Percentiles rank a stretch among this genome's conserved stretches.
These are phyloP conservation scores for Candida odintsovae DNA, from an alignment of 805 yeast species.

Conservation along the genomic window DNA sequence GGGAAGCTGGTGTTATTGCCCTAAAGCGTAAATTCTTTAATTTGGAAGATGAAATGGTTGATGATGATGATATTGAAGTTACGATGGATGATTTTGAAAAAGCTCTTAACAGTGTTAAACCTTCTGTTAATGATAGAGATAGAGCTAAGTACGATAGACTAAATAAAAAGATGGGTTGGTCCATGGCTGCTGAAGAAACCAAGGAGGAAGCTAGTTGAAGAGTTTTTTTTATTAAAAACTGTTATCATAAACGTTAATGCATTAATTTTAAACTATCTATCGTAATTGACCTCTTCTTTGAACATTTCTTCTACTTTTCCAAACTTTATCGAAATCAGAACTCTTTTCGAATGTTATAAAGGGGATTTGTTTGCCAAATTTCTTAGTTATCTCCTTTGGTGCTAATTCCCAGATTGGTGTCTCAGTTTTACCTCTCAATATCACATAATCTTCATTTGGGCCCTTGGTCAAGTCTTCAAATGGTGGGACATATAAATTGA, in stretches of 20 bases:
- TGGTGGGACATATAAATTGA: constrained; percentile 56
- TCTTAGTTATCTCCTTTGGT: constrained; percentile 17
- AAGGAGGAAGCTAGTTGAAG: background rate
- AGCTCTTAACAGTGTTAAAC: constrained; percentile 74
- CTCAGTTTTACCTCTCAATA: constrained; percentile 61
- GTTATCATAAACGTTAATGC: background rate
- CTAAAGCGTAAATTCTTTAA: constrained; percentile 67
- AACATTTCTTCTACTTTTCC: constrained; percentile 54
- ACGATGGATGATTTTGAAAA: constrained; percentile 57
- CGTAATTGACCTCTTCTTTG: constrained; percentile 36
- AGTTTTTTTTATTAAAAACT: no score
- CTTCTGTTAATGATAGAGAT: constrained; percentile 86
- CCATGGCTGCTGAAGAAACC: constrained; percentile 31
- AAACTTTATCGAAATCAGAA: constrained; percentile 45
- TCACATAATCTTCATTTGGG: constrained; percentile 26
- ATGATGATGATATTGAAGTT: constrained; percentile 43
- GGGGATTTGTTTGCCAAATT: constrained; percentile 30
- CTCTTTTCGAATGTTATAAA: constrained; percentile 35
- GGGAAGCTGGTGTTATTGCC: constrained; percentile 92
- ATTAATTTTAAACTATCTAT: background rate
- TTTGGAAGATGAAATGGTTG: constrained; percentile 40
- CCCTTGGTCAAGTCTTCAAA: constrained; percentile 13
- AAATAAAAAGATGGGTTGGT: constrained; percentile 74
- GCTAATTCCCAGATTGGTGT: constrained; percentile 53
- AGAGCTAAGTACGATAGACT: constrained; percentile 69